Conservation (phyloP, 23 red algal species). For the Gracilaria gracilis region DNA sequence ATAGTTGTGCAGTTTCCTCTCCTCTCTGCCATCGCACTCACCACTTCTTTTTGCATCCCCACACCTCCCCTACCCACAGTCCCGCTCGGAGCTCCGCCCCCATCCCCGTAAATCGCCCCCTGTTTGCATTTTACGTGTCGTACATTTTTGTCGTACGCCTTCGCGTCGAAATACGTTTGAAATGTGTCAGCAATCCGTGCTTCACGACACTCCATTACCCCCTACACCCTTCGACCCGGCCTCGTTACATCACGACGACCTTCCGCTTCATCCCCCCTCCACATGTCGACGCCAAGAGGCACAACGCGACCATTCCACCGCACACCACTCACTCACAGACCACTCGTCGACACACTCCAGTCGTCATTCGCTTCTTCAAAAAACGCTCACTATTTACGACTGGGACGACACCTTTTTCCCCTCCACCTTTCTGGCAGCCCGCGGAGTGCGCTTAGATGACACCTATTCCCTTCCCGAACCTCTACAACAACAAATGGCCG, state of each 20-base stretch:
- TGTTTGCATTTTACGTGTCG: too few species aligned
- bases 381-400: slow-evolving; percentile 89
- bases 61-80: too few species aligned
- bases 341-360: neutral
- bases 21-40: neutral
- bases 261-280: neutral
- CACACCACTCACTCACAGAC: too few species aligned
- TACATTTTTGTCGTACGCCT: neutral
- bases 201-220: slow-evolving; percentile 33
- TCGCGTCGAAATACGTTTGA: neutral
- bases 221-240: slow-evolving; percentile 7
- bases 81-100: too few species aligned
- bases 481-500: slow-evolving; percentile 54
- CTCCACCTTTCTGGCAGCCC: slow-evolving; percentile 82
- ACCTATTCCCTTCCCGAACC: slow-evolving; percentile 49
- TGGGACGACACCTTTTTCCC: slow-evolving; percentile 97
- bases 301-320: too few species aligned
- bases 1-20: neutral
- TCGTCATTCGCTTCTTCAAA: slow-evolving; percentile 48
- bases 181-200: slow-evolving; percentile 37
- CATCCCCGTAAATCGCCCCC: neutral
- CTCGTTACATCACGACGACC: slow-evolving; percentile 16
- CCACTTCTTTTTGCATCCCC: neutral
- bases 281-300: slow-evolving; percentile 10
- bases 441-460: slow-evolving; percentile 79